Base-by-base conservation (phyloP, 2,329 filamentous ascomycete species). In the Dactylellina sp. region DNA sequence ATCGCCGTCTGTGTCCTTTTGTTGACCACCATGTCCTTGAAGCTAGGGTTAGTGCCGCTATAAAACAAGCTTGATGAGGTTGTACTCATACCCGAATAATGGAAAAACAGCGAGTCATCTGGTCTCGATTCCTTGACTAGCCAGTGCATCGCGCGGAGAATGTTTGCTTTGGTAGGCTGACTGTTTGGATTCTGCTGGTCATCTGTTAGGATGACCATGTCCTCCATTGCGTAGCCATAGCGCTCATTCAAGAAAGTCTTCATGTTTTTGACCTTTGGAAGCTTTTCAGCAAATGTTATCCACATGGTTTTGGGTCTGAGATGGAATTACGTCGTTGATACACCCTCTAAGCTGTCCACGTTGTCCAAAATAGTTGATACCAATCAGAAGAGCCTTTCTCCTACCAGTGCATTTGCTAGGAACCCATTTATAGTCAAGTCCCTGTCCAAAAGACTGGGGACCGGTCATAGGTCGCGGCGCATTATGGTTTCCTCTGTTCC, bases 281-380 rank as follows among this genome's bases (percentile, higher is more conserved):
- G 5, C 25, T 12, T 7, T 7, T 61, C 2, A 66, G 40, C 18
- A 24, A 32, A 25, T 46, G 49, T 25, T 25, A 2, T 11, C 7
- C 24, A 2, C 16, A 22, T 24, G 32, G 22, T 32, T 32, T 32
- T 32, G 39, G 12, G 2, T 39, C 3, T 22, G 6, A 49, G 20
- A 20, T 22, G 18, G 32, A n/a, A 61, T 47, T 62, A 74, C 89
- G 80, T 93, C 90, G 81, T 93, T 93, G 85, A 93, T 91, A 81
- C 90, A 93, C 46, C 90, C 90, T 71, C 88, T 84, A 60, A 93
- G 85, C 83, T 91, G 89, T 53, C 87, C 89, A 20, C 88, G 82
- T 79, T 91, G 88, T 59, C 88, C 87, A 78, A 92, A 89, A 83
- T 93, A 93, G 84, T 93, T 93, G 84, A 93, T 91, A 59, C 90